Base-by-base conservation (phyloP, 129 eudicot species). In the Kitagawia praeruptora region DNA sequence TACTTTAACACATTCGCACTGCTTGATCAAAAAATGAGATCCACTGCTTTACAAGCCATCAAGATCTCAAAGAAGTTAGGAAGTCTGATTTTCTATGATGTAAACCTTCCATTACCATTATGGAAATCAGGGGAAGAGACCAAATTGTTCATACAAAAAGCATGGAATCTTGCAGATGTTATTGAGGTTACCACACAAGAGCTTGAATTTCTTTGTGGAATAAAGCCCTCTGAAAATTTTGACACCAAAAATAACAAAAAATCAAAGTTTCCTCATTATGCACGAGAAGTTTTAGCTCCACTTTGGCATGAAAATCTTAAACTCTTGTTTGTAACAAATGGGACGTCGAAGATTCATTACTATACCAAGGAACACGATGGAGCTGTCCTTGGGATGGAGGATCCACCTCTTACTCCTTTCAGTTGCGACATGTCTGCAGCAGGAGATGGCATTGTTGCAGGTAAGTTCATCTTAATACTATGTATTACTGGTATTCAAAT, bases 401-500 rank as follows among this genome's bases (percentile, higher is more conserved):
- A 90, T 84, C 82, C 89, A 38, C 95, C 97, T 37, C 41, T 95
- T 44, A 90, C 93, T 34, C 97, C 99, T 61, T 92, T 80, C 84
- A 89, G 96, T 75, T 77, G 87, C 34, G 99, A 92, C 77, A 89
- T 95, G 99, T 90, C 97, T 44, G 96, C 99, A 34, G 80, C 94
- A 42, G 97, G 96, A 66, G 97, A 92, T 83, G 97, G 97, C 82
- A 83, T 95, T 78, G 93, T 95, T 80, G 99, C 95, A 85, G 97
- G 99, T 95, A 90, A 81, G 42, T 27, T 12, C 10, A 41, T 42
- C 7, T 73, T 42, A n/a, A 3, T 45, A 53, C 6, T 66, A 28
- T 19, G 48, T 70, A 54, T 40, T 34, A 18, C 56, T 75, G 4
- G 8, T 46, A 45, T 44, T 78, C 48, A 8, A 19, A 64, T 75